These are phyloP conservation scores for barrel medic (Medicago truncatula) DNA, from an alignment of 306 rosid genomes.

Conservation along the genomic window MtrunA17r5.0-ANR NC_053049.1:43925501-43926000, in stretches of 20 bases:
- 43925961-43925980: too few species aligned
- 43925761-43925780: too few species aligned
- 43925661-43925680: conserved; percentile 77
- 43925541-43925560: conserved; percentile 80
- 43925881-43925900: too few species aligned
- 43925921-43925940: too few species aligned
- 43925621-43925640: not conserved
- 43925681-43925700: conserved; percentile 84
- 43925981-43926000: too few species aligned
- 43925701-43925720: conserved; percentile 56
- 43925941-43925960: too few species aligned
- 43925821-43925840: not conserved
- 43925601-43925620: not conserved
- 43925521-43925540: conserved; percentile 61
- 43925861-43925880: too few species aligned
- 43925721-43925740: conserved; percentile 11
- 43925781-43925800: too few species aligned
- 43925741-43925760: not conserved
- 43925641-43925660: conserved; percentile 61
- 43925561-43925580: conserved; percentile 74
- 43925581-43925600: not conserved
- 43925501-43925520: conserved; percentile 21
- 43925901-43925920: too few species aligned
- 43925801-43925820: not conserved
- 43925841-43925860: not conserved